Evolutionary conservation across 352 stramenopile species (phyloP), one percentile per base, ranked within the genome.

Genomic region (Bremia lactucae): DNA sequence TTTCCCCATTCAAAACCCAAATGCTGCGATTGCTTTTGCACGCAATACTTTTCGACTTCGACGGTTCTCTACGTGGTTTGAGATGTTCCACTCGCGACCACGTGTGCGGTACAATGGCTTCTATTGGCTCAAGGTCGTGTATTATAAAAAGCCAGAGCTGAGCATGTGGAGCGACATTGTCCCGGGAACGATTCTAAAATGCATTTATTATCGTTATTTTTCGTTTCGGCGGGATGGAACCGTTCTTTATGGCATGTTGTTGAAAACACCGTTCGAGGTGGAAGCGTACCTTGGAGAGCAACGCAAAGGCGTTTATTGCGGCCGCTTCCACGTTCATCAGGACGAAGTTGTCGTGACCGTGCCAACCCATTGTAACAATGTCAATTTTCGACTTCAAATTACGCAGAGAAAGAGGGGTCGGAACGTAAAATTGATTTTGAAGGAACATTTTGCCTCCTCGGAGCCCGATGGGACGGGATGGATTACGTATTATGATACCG

Each of bases 121-220:
- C 45, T 90, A 90, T 56, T 80, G 61, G 50, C 70, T 87, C 36
- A 72, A 72, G 36, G 66, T 83, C 10, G 74, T 62, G 46, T 87
- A 90, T 61, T 86, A 87, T 64, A 87, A 90, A 63, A 87, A 83
- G 50, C 74, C 77, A 9, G 74, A 90, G 58, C 56, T 83, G 44
- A 90, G 81, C 55, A 87, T 90, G 75, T 89, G 73, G 74, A 79
- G 58, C 20, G 77, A 89, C 9, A 58, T 62, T 15, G 69, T 84
- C 11, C 64, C 73, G 0, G 71, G 68, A 22, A 81, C 77, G 49
- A 86, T 90, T 51, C 58, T 90, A 8, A 73, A 82, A 46, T 75
- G 80, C 25, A 65, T 87, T 19, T 87, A 90, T 58, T 90, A 90
- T 56, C 72, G 77, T 34, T 87, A 87, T 51, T 86, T 90, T 22